Evolutionary conservation across 1,284 basidiomycete species (phyloP).

Genomic region (Ceratobasidium theobromae): DNA sequence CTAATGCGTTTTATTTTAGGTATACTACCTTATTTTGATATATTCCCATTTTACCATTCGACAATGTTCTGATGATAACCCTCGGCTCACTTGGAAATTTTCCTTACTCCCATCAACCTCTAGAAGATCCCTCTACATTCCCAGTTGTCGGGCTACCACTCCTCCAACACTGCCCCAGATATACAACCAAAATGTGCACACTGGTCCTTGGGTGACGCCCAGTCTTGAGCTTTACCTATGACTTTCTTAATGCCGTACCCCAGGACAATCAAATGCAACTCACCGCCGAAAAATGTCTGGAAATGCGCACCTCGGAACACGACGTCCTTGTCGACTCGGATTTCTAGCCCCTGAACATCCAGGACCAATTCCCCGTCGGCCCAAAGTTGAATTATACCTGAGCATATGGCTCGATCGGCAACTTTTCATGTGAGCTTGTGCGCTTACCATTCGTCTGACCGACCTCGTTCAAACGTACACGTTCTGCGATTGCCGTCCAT

Average conservation of each 20-base stretch:
- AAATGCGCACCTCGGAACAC: constrained; percentile 62
- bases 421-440: neutral
- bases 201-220: constrained; percentile 66
- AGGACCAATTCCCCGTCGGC: constrained; percentile 57
- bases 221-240: constrained; percentile 55
- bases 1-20: no score
- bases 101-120: no score
- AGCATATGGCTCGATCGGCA: neutral
- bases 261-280: constrained; percentile 34
- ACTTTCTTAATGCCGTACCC: neutral
- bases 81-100: no score
- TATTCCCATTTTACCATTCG: no score
- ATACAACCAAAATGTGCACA: constrained; percentile 65
- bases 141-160: no score
- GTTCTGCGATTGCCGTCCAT: constrained; percentile 62
- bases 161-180: constrained; percentile 42
- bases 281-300: constrained; percentile 75
- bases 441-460: constrained; percentile 43
- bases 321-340: constrained; percentile 48
- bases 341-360: constrained; percentile 46
- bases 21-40: no score
- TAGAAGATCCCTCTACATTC: no score
- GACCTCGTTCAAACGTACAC: constrained; percentile 63
- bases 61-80: no score
- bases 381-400: constrained; percentile 60